phyloP scores from a whole-genome alignment of 148 eudicot genomes.

The Rhododendron vialii region DNA sequence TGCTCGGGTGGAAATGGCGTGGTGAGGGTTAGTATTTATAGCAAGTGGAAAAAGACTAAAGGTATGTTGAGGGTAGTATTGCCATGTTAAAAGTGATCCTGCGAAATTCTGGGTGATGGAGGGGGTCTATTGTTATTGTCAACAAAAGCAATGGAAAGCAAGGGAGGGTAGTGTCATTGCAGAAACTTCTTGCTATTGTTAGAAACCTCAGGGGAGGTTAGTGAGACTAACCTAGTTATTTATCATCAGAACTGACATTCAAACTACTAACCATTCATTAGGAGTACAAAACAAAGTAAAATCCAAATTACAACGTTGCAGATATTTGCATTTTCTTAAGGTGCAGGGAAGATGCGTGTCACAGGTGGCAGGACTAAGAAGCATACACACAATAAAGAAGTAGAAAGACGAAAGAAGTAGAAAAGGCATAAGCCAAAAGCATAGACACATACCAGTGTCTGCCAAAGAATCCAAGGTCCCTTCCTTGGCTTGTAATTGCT shows the following conservation, averaged over 20 bases:
- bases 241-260: not conserved
- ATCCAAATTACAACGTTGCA: not conserved
- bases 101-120: not conserved
- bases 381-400: not conserved
- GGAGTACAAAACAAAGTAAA: not conserved
- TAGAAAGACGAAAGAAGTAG: not conserved
- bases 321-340: not conserved
- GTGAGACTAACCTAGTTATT: not conserved
- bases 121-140: not conserved
- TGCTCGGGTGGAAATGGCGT: not conserved
- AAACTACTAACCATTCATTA: not conserved
- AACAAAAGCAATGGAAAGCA: not conserved
- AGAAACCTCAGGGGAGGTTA: not conserved
- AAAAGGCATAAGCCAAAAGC: not conserved
- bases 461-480: conserved; percentile 47
- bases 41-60: not conserved
- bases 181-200: not conserved
- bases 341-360: not conserved
- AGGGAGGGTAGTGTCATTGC: not conserved
- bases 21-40: not conserved
- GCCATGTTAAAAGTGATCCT: not conserved
- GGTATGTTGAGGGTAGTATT: not conserved
- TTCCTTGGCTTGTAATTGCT: conserved; percentile 40
- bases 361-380: not conserved
- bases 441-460: conserved; percentile 57